Conservation (phyloP, 495 filamentous ascomycete species). For the Trichoderma erinaceum region DNA sequence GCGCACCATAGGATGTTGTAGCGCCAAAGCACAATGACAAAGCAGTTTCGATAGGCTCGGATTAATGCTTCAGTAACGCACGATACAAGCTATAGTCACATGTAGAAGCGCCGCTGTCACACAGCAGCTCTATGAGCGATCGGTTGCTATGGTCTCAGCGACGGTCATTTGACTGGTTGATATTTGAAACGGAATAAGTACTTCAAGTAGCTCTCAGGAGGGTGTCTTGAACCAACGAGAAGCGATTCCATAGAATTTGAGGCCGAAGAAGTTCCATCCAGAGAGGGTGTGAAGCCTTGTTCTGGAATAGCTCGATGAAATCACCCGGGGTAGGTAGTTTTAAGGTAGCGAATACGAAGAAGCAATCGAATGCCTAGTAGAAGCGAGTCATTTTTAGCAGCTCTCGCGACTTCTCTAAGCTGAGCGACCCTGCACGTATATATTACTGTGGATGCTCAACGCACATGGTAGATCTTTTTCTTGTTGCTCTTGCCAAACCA, state of each 20-base stretch:
- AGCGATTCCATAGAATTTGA: background rate
- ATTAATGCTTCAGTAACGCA: background rate
- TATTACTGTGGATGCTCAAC: background rate
- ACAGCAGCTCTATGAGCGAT: background rate
- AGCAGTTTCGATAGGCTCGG: background rate
- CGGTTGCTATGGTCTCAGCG: background rate
- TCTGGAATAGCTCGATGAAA: background rate
- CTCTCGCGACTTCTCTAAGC: background rate
- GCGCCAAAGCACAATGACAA: background rate
- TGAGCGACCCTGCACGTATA: background rate
- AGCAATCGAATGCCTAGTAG: background rate
- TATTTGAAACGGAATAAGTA: background rate
- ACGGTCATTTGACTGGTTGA: background rate
- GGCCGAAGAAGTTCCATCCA: conserved; percentile 9
- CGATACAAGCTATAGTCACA: background rate
- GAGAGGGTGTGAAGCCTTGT: background rate
- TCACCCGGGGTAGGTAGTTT: background rate
- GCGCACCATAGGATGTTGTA: background rate
- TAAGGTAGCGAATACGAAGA: background rate
- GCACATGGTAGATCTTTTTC: background rate
- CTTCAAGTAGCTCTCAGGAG: background rate
- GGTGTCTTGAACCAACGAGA: background rate
- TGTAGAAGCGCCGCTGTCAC: background rate
- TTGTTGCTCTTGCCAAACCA: background rate
- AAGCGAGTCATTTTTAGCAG: background rate